phyloP scores from a whole-genome alignment of 176 grass and related monocot genomes.

The Carex littledalei region DNA sequence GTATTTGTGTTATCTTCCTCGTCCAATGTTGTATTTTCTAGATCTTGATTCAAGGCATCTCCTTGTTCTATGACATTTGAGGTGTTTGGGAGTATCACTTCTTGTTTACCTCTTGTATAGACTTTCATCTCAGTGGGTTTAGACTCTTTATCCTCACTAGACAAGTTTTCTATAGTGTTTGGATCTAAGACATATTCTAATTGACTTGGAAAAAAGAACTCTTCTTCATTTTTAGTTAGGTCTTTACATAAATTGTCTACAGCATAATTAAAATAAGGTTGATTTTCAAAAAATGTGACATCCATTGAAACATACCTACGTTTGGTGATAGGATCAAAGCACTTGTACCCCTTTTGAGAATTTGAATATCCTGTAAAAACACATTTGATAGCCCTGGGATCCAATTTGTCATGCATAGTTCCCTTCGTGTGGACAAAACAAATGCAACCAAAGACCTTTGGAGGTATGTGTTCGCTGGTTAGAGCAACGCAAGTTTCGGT shows the following conservation, averaged over 20 bases:
- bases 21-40: too few relatives aligned
- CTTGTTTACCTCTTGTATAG: not conserved
- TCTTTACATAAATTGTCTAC: not conserved
- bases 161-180: not conserved
- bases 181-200: not conserved
- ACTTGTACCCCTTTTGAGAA: too few relatives aligned
- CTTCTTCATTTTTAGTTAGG: not conserved
- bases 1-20: too few relatives aligned
- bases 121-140: not conserved
- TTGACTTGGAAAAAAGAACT: not conserved
- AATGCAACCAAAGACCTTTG: too few relatives aligned
- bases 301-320: not conserved
- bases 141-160: not conserved
- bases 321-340: not conserved
- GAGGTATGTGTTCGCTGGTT: too few relatives aligned
- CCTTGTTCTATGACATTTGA: not conserved
- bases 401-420: too few relatives aligned
- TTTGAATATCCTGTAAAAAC: too few relatives aligned
- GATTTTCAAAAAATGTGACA: not conserved
- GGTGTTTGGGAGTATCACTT: not conserved
- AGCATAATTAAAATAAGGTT: not conserved
- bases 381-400: too few relatives aligned
- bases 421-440: too few relatives aligned
- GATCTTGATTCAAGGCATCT: too few relatives aligned
- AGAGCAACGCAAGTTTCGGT: too few relatives aligned